phyloP scores from a whole-genome alignment of 441 rosid genomes.

The Metrosideros polymorpha region DNA sequence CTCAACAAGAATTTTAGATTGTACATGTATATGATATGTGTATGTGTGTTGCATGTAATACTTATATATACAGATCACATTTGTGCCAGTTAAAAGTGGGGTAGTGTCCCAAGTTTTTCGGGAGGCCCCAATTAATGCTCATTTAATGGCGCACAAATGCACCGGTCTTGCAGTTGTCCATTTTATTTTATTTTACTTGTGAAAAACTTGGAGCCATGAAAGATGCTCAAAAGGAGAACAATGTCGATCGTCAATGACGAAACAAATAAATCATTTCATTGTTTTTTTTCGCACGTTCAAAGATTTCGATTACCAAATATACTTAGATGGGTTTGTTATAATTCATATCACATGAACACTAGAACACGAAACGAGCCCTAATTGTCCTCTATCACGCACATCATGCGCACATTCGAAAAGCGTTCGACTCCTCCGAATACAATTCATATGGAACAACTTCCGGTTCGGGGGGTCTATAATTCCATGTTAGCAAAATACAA shows the following conservation, averaged over 20 bases:
- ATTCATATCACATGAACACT: background rate
- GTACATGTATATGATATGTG: rapidly evolving
- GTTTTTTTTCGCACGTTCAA: background rate
- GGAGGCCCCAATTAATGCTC: background rate
- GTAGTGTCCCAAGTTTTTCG: background rate
- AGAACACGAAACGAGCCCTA: background rate
- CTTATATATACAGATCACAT: background rate
- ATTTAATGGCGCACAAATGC: background rate
- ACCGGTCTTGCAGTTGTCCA: background rate
- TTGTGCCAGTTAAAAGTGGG: background rate
- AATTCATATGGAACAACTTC: background rate
- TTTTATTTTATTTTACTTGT: background rate
- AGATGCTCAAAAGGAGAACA: background rate
- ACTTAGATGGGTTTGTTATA: background rate
- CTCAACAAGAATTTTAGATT: background rate
- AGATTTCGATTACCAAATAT: background rate
- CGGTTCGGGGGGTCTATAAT: background rate
- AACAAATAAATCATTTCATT: background rate
- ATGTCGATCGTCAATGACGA: background rate
- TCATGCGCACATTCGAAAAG: background rate
- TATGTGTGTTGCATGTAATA: background rate
- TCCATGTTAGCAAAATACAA: background rate
- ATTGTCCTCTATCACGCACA: background rate
- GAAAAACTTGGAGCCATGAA: background rate
- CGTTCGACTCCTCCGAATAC: background rate